Conservation (phyloP, 2,329 filamentous ascomycete species). For the Helotiales sp. region DNA sequence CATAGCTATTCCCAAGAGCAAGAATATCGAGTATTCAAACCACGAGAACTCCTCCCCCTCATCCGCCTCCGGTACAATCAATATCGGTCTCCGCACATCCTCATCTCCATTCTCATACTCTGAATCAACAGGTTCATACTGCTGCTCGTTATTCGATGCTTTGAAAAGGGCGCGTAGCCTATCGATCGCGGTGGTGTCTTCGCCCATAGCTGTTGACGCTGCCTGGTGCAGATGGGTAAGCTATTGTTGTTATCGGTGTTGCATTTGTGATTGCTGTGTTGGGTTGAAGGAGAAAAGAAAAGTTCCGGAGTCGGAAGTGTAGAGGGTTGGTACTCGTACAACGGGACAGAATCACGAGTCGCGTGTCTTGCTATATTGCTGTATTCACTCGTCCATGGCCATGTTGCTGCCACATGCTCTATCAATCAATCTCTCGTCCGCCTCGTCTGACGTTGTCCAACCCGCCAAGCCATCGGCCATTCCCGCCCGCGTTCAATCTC, state of each 20-base stretch:
- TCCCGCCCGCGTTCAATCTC: background rate
- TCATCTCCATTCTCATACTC: constrained; percentile 28
- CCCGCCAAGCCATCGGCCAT: background rate
- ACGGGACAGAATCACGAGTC: background rate
- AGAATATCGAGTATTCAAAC: constrained; percentile 84
- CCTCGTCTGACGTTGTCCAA: constrained; percentile 1
- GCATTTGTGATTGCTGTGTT: constrained; percentile 21
- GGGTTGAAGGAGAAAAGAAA: background rate
- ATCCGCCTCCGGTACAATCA: constrained; percentile 24
- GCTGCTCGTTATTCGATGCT: constrained; percentile 30
- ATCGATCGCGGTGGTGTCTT: constrained; percentile 29
- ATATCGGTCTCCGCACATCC: constrained; percentile 27
- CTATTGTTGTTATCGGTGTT: background rate
- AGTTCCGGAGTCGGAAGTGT: background rate
- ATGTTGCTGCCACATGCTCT: constrained; percentile 4
- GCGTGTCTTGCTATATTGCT: background rate
- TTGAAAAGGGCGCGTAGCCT: constrained; percentile 36
- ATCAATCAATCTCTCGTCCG: background rate
- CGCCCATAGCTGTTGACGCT: constrained; percentile 11
- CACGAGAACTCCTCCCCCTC: constrained; percentile 70
- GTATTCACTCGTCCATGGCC: background rate
- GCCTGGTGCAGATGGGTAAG: background rate
- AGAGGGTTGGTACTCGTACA: background rate
- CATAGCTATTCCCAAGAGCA: constrained; percentile 88
- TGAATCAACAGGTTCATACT: constrained; percentile 37